These are phyloP conservation scores for Tuber brumale DNA, from an alignment of 495 filamentous ascomycete genomes.

Conservation along the genomic window DNA sequence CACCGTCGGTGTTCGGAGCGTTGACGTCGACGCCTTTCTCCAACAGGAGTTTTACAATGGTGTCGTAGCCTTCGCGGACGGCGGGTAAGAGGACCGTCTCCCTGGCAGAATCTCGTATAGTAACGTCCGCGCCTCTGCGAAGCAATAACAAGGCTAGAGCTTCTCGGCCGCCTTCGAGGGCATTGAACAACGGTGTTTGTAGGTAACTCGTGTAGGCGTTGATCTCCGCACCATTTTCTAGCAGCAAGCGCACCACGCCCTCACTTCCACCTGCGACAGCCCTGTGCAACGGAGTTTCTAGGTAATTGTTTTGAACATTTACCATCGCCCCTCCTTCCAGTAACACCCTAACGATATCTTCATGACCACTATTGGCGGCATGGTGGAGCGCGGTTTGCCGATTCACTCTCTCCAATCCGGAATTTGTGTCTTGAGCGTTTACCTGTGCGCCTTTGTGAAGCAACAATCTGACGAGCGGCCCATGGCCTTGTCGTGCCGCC, in stretches of 20 bases:
- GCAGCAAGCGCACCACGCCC: background rate
- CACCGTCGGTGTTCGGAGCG: background rate
- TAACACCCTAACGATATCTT: conserved; percentile 5
- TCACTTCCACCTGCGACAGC: background rate
- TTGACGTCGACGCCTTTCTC: background rate
- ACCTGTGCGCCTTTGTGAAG: background rate
- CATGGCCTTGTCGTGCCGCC: conserved; percentile 5
- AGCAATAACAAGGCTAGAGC: background rate
- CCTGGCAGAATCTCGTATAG: conserved; percentile 22
- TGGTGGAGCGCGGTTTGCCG: conserved; percentile 2
- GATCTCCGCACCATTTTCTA: background rate
- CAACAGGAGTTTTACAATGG: background rate
- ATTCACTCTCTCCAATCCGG: background rate
- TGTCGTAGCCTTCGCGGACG: conserved; percentile 9
- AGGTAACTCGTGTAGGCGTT: conserved; percentile 1
- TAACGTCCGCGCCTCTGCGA: conserved; percentile 20
- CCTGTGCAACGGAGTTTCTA: background rate
- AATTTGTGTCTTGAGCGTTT: background rate
- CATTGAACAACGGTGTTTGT: conserved; percentile 1
- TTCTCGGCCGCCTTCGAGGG: conserved; percentile 1
- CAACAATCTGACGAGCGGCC: background rate
- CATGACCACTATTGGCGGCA: background rate
- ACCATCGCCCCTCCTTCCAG: conserved; percentile 1
- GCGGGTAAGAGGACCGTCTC: conserved; percentile 38
- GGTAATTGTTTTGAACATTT: background rate